Conservation (phyloP, 169 alveolate species). For the Fabrea salina region DNA sequence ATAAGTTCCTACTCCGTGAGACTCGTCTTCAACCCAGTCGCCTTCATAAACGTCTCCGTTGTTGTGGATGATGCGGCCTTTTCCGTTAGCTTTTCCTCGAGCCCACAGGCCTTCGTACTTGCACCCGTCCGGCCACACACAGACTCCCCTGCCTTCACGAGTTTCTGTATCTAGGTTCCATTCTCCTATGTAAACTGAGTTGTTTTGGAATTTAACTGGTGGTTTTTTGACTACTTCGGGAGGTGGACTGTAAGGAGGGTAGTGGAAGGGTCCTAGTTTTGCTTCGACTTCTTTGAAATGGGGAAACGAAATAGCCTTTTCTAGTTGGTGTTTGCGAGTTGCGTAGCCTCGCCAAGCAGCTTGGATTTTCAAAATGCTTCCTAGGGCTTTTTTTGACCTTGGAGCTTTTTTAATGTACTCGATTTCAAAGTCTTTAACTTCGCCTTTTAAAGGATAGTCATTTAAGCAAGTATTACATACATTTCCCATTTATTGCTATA, state of each 20-base stretch:
- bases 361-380: background rate
- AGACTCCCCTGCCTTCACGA: slow-evolving; percentile 30
- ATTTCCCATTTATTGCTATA: background rate
- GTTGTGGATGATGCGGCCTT: slow-evolving; percentile 17
- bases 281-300: background rate
- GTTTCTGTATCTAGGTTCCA: slow-evolving; percentile 13
- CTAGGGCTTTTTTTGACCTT: background rate
- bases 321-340: background rate
- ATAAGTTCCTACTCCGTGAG: slow-evolving; percentile 35
- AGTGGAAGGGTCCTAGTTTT: background rate
- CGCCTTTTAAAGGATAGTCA: background rate
- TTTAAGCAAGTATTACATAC: background rate
- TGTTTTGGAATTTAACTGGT: background rate
- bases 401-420: background rate
- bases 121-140: background rate
- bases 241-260: background rate
- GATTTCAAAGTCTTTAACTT: background rate
- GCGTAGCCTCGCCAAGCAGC: slow-evolving; percentile 15
- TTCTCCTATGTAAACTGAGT: slow-evolving; percentile 30
- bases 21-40: slow-evolving; percentile 31
- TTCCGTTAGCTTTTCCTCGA: slow-evolving; percentile 8
- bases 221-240: background rate
- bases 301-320: too few relatives aligned
- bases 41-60: slow-evolving; percentile 47
- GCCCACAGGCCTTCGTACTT: slow-evolving; percentile 25